Base-by-base conservation (phyloP, 345 rosid genomes). In the Brassica juncea region DNA sequence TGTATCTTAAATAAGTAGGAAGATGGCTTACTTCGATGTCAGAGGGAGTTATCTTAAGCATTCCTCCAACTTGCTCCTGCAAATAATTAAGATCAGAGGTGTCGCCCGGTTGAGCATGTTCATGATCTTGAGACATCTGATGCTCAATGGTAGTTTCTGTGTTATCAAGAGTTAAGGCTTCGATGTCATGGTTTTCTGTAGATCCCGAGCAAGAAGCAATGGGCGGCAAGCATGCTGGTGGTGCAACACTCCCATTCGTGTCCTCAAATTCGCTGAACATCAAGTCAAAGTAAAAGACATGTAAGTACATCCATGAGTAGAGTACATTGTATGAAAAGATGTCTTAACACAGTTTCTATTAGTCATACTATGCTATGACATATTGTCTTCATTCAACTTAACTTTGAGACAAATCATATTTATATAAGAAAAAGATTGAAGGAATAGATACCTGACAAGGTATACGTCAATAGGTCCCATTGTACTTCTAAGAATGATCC, bases 401-500 rank as follows among this genome's bases (percentile, higher is more conserved):
- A 19, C 21, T 19, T 19, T 19, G 21, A 19, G 21, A 19, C 21
- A 19, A 19, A 19, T 19, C 21, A 19, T 19, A 19, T 19, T 19
- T 19, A 19, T 19, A 19, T 19, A 19, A 19, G 21, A 19, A 19
- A 19, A 19, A 19, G 21, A 19, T 19, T 19, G 21, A 19, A 19
- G 21, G 21, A 19, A 19, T 19, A 19, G n/a, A 28, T 84, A 94
- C 99, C 98, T 93, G 71, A 95, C 91, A 54, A 93, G 97, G 82
- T 93, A 93, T 73, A 95, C 94, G 81, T 95, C 98, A 75, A 95
- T 88, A n/a, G 96, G 97, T 77, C 97, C 99, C 97, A 93, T 91
- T 14, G 92, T 87, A 89, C 99, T 95, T 85, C 99, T 85, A 54
- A 95, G 90, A 73, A 91, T 89, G 85, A 95, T 90, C 84, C 93